These are phyloP conservation scores for Leccinum incarnatum DNA, from an alignment of 768 basidiomycete genomes.

Conservation along the genomic window DNA sequence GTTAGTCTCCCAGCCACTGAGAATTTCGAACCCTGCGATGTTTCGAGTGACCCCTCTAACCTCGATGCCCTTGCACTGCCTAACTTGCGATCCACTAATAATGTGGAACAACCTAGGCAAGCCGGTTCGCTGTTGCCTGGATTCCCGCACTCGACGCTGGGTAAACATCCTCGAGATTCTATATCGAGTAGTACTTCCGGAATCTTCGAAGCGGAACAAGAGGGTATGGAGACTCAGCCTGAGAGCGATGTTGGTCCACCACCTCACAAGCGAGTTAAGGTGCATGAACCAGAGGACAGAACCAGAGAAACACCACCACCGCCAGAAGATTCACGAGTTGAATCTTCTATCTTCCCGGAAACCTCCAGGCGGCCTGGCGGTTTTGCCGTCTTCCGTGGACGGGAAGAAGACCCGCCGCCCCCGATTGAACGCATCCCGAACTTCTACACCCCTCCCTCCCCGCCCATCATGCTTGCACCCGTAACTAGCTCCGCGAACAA, in stretches of 20 bases:
- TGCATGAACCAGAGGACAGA: conserved; percentile 28
- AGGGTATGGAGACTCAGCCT: conserved; percentile 38
- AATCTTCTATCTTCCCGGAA: conserved; percentile 14
- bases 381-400: conserved; percentile 51
- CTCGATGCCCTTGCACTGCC: conserved; percentile 13
- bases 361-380: conserved; percentile 26
- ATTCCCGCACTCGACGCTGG: conserved; percentile 48
- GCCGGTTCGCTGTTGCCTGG: conserved; percentile 32
- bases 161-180: conserved; percentile 64
- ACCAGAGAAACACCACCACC: conserved; percentile 12
- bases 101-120: conserved; percentile 13
- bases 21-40: conserved; percentile 17
- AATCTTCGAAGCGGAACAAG: conserved; percentile 42
- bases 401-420: conserved; percentile 43
- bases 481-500: conserved; percentile 49
- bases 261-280: conserved; percentile 52
- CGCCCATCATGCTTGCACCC: conserved; percentile 33
- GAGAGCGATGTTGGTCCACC: conserved; percentile 42
- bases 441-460: conserved; percentile 45
- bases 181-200: conserved; percentile 42
- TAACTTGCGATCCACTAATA: conserved; percentile 7
- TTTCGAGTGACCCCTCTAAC: conserved; percentile 21
- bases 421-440: conserved; percentile 53
- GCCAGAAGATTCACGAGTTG: conserved; percentile 14
- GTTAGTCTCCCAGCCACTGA: conserved; percentile 22